These are phyloP conservation scores for Tubosaeta sp. DNA, from an alignment of 768 basidiomycete genomes.

Conservation along the genomic window DNA sequence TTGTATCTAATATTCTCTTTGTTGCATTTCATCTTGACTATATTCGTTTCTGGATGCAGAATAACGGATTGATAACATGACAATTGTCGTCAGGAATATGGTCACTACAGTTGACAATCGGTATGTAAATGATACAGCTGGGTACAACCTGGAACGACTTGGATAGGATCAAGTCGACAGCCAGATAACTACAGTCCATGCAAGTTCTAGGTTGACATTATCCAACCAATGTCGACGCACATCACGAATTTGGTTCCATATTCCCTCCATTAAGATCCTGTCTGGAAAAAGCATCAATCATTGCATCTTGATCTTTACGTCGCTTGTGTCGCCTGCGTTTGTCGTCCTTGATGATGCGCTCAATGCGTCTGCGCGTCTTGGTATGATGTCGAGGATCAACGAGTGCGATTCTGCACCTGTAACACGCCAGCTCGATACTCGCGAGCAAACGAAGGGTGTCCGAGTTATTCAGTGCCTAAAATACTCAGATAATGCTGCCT, in stretches of 20 bases:
- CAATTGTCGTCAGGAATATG: constrained; percentile 10
- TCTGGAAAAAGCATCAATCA: constrained; percentile 74
- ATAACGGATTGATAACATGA: background rate
- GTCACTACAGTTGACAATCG: constrained; percentile 16
- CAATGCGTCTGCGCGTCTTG: constrained; percentile 66
- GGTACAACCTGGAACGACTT: constrained; percentile 5
- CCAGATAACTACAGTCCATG: constrained; percentile 12
- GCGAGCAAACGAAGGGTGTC: constrained; percentile 80
- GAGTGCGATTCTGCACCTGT: constrained; percentile 66
- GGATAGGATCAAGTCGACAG: constrained; percentile 2
- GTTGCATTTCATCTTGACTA: constrained; percentile 5
- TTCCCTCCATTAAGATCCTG: constrained; percentile 36
- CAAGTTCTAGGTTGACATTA: constrained; percentile 6
- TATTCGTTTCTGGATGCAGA: constrained; percentile 4
- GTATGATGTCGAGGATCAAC: constrained; percentile 62
- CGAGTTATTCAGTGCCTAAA: constrained; percentile 74
- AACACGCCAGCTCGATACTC: constrained; percentile 81
- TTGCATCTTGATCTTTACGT: constrained; percentile 78
- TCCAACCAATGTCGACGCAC: constrained; percentile 5
- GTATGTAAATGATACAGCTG: constrained; percentile 22
- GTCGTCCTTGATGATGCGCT: constrained; percentile 83
- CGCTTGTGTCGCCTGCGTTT: constrained; percentile 74
- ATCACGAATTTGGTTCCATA: constrained; percentile 24
- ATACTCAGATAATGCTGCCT: constrained; percentile 7
- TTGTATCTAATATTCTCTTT: background rate